Evolutionary conservation across 116 monocot genomes (phyloP), one percentile per base, ranked within the genome.

Genomic region (Dioscorea cayenensis): DNA sequence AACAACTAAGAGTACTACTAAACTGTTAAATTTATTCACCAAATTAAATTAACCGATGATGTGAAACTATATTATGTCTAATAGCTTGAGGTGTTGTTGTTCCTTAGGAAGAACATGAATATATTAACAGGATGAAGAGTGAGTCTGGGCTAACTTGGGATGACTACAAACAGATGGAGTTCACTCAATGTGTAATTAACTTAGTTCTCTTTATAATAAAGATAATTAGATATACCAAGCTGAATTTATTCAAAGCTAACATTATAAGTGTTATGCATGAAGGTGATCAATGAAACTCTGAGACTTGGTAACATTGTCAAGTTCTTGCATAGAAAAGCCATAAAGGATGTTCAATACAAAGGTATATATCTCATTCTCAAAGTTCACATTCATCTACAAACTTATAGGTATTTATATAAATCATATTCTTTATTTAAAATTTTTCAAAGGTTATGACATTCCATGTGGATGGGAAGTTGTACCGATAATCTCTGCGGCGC

Each of bases 301-400:
- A 87, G 87, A 29, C 66, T 87, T 5, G 87, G 87, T n/a, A 83
- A 87, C 62, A 66, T 87, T 28, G 78, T 83, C n/a, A 83, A 87
- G 66, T 87, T 80, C 74, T 71, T 83, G 75, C 77, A 87, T 62
- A 62, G 80, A 36, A 80, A 61, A 48, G 65, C 83, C 19, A 74
- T 83, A 22, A 83, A 61, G 58, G 78, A 87, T 71, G 80, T 86
- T 18, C 77, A 86, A n/a, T 86, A 58, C 28, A 83, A 83, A 74
- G 86, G 86, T 72, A 25, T 25, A 25, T 25, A 27, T 63, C 43
- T 1, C 43, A 37, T 51, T 14, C 36, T 69, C 28, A 32, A 32
- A 52, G 43, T 43, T 43, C 32, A 12, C 43, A 43, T 43, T 43
- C 8, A 43, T 7, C 43, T 43, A 43, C 43, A 43, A 43, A 43